Percentiles rank a stretch among this genome's conserved stretches.
Conservation (phyloP, 2,329 filamentous ascomycete species). For the Pseudocercospora fuligena region DNA sequence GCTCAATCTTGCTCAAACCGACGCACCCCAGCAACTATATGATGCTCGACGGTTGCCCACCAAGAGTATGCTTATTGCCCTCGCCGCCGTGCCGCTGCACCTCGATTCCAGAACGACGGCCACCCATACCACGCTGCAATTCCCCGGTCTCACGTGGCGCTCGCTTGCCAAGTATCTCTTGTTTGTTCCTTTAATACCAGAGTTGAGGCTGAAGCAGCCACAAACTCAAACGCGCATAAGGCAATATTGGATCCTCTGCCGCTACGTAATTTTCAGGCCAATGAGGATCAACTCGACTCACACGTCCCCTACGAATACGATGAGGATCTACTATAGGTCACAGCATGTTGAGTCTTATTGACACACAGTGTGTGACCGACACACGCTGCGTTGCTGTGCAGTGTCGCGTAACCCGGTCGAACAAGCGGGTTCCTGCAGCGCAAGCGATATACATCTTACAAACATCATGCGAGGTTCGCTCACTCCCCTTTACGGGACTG, state of each 20-base stretch:
- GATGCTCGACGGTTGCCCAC: background rate
- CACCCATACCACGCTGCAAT: background rate
- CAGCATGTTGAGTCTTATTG: background rate
- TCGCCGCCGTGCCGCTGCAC: background rate
- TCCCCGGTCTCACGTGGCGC: background rate
- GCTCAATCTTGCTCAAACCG: conserved; percentile 10
- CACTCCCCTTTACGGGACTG: background rate
- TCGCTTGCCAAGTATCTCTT: background rate
- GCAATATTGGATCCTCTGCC: background rate
- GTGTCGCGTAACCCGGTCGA: background rate
- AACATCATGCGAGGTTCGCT: background rate
- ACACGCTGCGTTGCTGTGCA: background rate
- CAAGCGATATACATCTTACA: background rate
- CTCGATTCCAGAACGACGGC: background rate
- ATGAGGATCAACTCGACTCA: background rate
- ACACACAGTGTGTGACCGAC: background rate
- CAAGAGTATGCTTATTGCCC: background rate
- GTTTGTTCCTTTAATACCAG: background rate
- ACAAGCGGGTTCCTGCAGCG: conserved; percentile 2
- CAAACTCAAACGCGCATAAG: conserved; percentile 1
- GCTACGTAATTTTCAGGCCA: background rate
- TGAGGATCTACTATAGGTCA: background rate
- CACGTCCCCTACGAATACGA: background rate
- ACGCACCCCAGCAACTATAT: background rate
- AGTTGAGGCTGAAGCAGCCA: background rate